Conservation (phyloP, 345 rosid species). For the Populus nigra region DNA sequence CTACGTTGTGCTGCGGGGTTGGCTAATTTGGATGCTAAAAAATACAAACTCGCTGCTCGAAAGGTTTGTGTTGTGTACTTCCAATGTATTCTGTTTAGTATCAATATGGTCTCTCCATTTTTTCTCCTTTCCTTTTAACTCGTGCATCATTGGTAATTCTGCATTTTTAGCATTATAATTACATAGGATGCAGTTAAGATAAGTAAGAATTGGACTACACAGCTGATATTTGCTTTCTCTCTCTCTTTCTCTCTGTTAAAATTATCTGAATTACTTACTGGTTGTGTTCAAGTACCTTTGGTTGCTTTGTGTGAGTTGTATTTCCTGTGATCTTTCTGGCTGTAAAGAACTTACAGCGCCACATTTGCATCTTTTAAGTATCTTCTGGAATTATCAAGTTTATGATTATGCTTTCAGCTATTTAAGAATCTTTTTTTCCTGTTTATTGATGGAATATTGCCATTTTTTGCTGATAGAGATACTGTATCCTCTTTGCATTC, state of each 20-base stretch:
- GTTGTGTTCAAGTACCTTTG: background rate
- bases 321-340: background rate
- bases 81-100: background rate
- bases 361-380: background rate
- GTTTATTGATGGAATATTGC: background rate
- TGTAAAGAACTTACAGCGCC: background rate
- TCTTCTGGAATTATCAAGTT: background rate
- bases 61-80: conserved; percentile 50
- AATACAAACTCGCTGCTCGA: conserved; percentile 97
- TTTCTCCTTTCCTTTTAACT: background rate
- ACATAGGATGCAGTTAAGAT: background rate
- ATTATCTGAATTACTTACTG: background rate
- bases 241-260: background rate
- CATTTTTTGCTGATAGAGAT: background rate
- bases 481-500: background rate
- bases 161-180: background rate
- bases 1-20: conserved; percentile 88
- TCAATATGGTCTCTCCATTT: background rate
- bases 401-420: background rate
- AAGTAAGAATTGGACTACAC: background rate
- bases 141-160: background rate
- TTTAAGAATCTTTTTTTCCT: background rate
- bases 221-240: background rate
- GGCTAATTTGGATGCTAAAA: conserved; percentile 81
- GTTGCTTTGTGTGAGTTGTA: background rate